Conservation (phyloP, 2,329 filamentous ascomycete genomes). For the Aureobasidium sp. region DNA sequence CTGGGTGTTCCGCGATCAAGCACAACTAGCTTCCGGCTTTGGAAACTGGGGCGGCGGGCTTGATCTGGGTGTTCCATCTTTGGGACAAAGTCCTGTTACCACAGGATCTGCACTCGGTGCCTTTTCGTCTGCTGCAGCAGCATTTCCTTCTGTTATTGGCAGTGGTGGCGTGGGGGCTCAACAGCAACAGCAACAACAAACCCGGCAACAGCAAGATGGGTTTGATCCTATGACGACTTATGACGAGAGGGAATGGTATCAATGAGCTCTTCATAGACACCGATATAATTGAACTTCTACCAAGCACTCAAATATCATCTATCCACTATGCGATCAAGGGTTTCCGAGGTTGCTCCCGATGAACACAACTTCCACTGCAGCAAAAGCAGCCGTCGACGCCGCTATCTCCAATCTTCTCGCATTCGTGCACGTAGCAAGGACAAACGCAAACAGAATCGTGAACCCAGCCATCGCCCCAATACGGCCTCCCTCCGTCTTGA, state of each 20-base stretch:
- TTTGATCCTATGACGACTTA: conserved; percentile 12
- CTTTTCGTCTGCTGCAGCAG: background rate
- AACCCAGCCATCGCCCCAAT: background rate
- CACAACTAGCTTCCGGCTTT: conserved; percentile 51
- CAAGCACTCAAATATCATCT: background rate
- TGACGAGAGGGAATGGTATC: conserved; percentile 13
- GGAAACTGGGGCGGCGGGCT: conserved; percentile 45
- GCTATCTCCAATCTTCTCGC: background rate
- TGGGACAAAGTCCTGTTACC: conserved; percentile 1
- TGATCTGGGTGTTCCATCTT: background rate
- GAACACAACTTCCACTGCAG: background rate
- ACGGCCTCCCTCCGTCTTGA: background rate
- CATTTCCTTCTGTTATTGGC: background rate
- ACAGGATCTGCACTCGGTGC: background rate
- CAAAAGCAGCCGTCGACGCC: background rate
- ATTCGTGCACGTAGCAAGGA: background rate
- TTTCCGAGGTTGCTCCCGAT: background rate
- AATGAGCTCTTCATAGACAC: background rate
- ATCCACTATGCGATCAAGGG: background rate
- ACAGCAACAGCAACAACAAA: background rate
- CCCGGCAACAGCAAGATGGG: background rate
- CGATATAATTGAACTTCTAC: background rate
- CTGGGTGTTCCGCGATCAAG: conserved; percentile 54
- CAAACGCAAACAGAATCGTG: background rate
- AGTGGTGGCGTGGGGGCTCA: background rate